A percentile compares a stretch with the other conserved stretches of the same genome.
These are phyloP conservation scores for Colletotrichum sansevieriae DNA, from an alignment of 2,329 filamentous ascomycete genomes.

Conservation along the genomic window DNA sequence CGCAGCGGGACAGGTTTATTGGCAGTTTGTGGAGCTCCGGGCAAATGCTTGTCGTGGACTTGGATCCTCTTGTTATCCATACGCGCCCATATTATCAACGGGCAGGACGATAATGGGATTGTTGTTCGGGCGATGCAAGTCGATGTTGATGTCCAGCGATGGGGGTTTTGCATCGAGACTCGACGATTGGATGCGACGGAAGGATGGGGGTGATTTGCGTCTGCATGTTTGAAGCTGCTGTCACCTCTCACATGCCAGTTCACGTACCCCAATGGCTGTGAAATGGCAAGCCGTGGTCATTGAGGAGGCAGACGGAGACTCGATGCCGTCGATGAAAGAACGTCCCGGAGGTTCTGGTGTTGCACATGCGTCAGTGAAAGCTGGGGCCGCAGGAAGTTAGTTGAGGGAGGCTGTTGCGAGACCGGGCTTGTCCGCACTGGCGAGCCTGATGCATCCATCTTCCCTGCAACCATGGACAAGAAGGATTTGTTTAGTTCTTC, in stretches of 20 bases:
- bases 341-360: neutral
- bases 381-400: constrained; percentile 1
- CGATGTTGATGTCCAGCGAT: constrained; percentile 29
- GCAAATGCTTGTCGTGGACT: constrained; percentile 8
- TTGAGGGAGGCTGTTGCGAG: neutral
- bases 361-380: constrained; percentile 7
- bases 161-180: constrained; percentile 31
- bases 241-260: constrained; percentile 31
- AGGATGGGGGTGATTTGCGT: constrained; percentile 1
- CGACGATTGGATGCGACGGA: constrained; percentile 20
- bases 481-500: no score
- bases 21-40: constrained; percentile 23
- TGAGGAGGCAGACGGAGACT: neutral
- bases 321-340: neutral
- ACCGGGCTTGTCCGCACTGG: neutral
- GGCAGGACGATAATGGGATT: constrained; percentile 13
- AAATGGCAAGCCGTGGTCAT: constrained; percentile 3
- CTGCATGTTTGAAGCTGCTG: constrained; percentile 8
- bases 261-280: constrained; percentile 20
- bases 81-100: neutral
- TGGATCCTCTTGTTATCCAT: neutral
- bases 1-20: constrained; percentile 25
- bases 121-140: constrained; percentile 6
- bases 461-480: no score
- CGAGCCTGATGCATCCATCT: no score